Conservation (phyloP, 2,329 filamentous ascomycete genomes). For the Aspergillus bombycis region DNA sequence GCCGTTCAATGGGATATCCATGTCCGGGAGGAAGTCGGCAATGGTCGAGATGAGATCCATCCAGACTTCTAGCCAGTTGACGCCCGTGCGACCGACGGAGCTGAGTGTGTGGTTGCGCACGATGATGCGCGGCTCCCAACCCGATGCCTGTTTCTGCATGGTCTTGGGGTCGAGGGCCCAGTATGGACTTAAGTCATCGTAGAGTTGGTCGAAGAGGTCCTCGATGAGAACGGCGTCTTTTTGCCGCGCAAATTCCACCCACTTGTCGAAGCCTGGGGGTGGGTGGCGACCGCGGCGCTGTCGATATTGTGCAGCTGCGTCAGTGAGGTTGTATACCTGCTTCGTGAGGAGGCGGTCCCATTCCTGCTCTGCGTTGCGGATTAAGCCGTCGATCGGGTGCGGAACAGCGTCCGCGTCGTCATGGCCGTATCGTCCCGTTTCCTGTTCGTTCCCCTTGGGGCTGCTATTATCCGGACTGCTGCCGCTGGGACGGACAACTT, state of each 20-base stretch:
- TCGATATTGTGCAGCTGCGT: background rate
- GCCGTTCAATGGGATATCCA: conserved; percentile 52
- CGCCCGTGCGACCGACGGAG: conserved; percentile 28
- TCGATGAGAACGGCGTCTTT: conserved; percentile 51
- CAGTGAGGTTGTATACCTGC: background rate
- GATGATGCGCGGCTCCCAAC: conserved; percentile 42
- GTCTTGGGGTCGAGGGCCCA: conserved; percentile 50
- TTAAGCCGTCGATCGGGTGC: background rate
- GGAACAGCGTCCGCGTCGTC: background rate
- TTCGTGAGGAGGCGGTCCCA: background rate
- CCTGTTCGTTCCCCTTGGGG: background rate
- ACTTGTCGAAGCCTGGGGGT: background rate
- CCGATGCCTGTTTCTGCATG: conserved; percentile 46
- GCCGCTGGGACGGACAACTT: background rate
- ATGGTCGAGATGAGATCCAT: conserved; percentile 43
- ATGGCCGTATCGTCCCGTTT: background rate
- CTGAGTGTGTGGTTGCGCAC: conserved; percentile 45
- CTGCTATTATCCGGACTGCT: background rate
- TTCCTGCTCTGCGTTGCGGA: background rate
- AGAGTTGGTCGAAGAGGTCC: conserved; percentile 56
- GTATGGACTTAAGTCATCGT: conserved; percentile 53
- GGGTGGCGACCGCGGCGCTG: background rate
- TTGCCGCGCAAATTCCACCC: conserved; percentile 40
- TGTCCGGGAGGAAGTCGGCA: conserved; percentile 45
- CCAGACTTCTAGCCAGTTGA: conserved; percentile 48